Base-by-base conservation (phyloP, 352 stramenopile genomes). In the Halophytophthora polymorphica region DNA sequence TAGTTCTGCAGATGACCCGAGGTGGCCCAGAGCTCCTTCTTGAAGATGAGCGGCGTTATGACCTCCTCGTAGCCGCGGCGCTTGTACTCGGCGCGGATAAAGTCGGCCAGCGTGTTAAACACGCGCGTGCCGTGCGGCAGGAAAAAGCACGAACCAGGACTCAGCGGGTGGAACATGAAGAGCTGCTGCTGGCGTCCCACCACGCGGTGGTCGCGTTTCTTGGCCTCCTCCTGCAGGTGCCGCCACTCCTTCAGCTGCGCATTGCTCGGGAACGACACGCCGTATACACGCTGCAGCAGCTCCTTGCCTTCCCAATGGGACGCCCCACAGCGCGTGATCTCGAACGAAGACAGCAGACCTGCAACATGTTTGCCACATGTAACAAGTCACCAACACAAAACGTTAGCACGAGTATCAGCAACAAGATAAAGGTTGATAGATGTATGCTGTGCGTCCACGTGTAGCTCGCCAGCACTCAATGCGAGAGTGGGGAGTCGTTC, bases 1-100 rank as follows among this genome's bases (percentile, higher is more conserved):
- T 99, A 99, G 69, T 98, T 98, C 59, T 98, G 78, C 52, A 95
- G 89, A 62, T 99, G 96, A 8, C 96, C 96, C 3, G 89, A 98
- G 13, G 91, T 99, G 61, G 98, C 95, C 96, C 96, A 99, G 6
- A 99, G 67, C 46, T 99, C 80, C 50, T 98, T 90, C 66, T 99
- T 98, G 71, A 96, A 98, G 63, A 99, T 97, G 54, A 98, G 81
- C 7, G 96, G 96, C 48, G 95, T 98, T 66, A 98, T 98, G 13
- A 99, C 90, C 56, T 99, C 78, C 22, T 98, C 87, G 58, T 99
- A 99, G 5, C 92, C 94, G 48, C 91, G 83, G 36, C 73, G 71
- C 23, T 86, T 58, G 56, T 98, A 97, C 50, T 93, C 71, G 13
- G 77, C 53, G 18, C 85, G 82, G 37, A 96, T 93, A 53, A 93